Evolutionary conservation across 331 rosid species (phyloP).

Genomic region (Malus hybrid): DNA sequence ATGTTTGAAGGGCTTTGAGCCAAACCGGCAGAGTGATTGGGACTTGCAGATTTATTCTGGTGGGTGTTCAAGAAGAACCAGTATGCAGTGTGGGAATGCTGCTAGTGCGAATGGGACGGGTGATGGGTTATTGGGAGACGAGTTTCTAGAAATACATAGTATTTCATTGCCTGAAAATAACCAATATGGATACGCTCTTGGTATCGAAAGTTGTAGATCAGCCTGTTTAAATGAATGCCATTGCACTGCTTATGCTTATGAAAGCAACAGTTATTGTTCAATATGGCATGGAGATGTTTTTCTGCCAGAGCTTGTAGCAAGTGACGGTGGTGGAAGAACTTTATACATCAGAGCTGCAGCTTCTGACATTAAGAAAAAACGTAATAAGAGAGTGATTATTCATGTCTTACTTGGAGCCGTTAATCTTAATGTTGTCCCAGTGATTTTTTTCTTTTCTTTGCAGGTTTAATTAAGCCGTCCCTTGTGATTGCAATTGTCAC

Average conservation of each 20-base stretch:
- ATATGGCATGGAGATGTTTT: conserved; percentile 24
- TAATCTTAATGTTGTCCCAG: too few species aligned
- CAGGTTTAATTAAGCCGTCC: not conserved
- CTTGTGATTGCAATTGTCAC: not conserved
- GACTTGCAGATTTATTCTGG: conserved; percentile 13
- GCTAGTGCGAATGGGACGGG: too few species aligned
- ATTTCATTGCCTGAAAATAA: too few species aligned
- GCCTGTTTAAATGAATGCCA: conserved; percentile 13
- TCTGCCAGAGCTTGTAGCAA: not conserved
- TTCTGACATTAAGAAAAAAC: conserved; percentile 10
- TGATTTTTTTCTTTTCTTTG: too few species aligned
- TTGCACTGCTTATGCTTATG: conserved; percentile 33
- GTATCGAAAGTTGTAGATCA: conserved; percentile 14
- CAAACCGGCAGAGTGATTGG: conserved; percentile 10
- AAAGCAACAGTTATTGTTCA: not conserved
- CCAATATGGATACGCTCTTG: rapidly evolving
- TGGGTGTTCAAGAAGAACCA: conserved; percentile 26
- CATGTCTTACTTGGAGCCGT: too few species aligned
- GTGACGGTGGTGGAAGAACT: not conserved
- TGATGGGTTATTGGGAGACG: not conserved
- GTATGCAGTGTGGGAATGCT: conserved; percentile 2
- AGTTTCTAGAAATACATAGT: conserved; percentile 2
- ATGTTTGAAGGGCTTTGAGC: too few species aligned
- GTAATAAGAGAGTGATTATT: too few species aligned
- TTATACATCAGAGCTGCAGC: conserved; percentile 35